A percentile compares a stretch with the other conserved stretches of the same genome.
These are phyloP conservation scores for Fremontodendron californicum DNA, from an alignment of 345 rosid species.

Conservation along the genomic window DNA sequence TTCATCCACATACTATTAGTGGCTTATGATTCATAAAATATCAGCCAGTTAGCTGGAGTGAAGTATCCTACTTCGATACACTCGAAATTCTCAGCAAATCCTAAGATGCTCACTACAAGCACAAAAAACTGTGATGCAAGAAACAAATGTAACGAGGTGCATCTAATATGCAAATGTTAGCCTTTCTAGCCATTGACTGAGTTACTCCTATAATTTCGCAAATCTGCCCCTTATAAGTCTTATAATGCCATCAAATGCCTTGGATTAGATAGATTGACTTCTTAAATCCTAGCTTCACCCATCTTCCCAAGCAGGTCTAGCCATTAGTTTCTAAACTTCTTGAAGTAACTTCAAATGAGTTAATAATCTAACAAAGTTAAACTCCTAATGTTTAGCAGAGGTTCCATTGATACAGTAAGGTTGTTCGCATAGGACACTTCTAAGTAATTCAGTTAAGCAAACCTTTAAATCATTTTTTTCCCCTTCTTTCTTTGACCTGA, in stretches of 20 bases:
- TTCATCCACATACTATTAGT: background rate
- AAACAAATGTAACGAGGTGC: background rate
- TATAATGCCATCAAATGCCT: background rate
- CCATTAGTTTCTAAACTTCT: background rate
- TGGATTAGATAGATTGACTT: background rate
- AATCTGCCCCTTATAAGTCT: background rate
- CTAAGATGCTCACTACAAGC: background rate
- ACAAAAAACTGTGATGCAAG: background rate
- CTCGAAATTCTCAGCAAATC: background rate
- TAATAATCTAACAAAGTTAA: background rate
- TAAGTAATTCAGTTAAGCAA: background rate
- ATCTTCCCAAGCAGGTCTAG: background rate
- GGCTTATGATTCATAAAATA: background rate
- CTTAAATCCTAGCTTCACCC: background rate
- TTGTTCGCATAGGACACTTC: background rate
- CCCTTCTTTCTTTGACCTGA: too few species aligned
- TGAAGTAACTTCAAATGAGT: background rate
- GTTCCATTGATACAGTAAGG: background rate
- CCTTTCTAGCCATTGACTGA: background rate
- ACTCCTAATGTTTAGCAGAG: background rate
- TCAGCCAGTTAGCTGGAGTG: background rate
- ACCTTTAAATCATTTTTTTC: too few species aligned
- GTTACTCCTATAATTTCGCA: background rate
- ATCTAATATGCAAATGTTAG: background rate
- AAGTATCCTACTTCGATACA: background rate